A percentile compares a stretch with the other conserved stretches of the same genome.
Evolutionary conservation across 1,284 basidiomycete species (phyloP).

Genomic region (Violaceomyces palustris): DNA sequence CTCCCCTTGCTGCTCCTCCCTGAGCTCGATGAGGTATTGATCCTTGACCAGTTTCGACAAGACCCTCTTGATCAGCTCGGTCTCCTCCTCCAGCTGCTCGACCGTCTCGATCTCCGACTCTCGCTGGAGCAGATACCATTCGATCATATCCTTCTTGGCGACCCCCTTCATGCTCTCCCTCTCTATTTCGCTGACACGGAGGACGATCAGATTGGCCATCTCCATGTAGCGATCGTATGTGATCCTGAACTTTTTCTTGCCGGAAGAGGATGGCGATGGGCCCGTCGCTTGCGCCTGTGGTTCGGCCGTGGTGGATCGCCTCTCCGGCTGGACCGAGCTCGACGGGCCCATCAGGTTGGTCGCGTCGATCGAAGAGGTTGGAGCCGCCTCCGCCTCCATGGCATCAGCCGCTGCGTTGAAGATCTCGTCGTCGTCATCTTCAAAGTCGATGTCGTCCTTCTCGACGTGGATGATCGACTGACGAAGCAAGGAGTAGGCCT

Average conservation of each 20-base stretch:
- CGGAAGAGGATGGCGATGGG: slow-evolving; percentile 9
- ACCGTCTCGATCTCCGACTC: slow-evolving; percentile 77
- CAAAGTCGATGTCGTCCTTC: slow-evolving; percentile 96
- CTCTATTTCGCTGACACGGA: slow-evolving; percentile 76
- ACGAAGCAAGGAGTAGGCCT: slow-evolving; percentile 85
- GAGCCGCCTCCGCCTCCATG: not conserved
- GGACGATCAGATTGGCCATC: slow-evolving; percentile 79
- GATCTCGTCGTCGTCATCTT: slow-evolving; percentile 72
- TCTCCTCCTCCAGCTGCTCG: slow-evolving; percentile 87
- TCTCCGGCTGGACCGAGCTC: not conserved
- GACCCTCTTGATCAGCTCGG: slow-evolving; percentile 82
- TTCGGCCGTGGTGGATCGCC: not conserved
- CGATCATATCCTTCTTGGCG: slow-evolving; percentile 71
- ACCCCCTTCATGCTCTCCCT: slow-evolving; percentile 70
- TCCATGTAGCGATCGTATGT: slow-evolving; percentile 91
- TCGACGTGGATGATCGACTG: slow-evolving; percentile 99
- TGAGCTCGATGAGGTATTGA: slow-evolving; percentile 47
- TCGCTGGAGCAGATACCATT: slow-evolving; percentile 85
- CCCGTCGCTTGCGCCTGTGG: not conserved
- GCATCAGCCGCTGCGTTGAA: slow-evolving; percentile 29
- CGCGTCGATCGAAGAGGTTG: not conserved
- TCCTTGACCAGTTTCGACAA: slow-evolving; percentile 83
- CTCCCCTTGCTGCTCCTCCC: slow-evolving; percentile 26
- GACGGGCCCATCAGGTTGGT: too few species aligned
- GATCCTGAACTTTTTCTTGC: slow-evolving; percentile 68